A percentile compares a stretch with the other conserved stretches of the same genome.
Conservation (phyloP, 2,329 filamentous ascomycete genomes). For the Colletotrichum simmondsii region DNA sequence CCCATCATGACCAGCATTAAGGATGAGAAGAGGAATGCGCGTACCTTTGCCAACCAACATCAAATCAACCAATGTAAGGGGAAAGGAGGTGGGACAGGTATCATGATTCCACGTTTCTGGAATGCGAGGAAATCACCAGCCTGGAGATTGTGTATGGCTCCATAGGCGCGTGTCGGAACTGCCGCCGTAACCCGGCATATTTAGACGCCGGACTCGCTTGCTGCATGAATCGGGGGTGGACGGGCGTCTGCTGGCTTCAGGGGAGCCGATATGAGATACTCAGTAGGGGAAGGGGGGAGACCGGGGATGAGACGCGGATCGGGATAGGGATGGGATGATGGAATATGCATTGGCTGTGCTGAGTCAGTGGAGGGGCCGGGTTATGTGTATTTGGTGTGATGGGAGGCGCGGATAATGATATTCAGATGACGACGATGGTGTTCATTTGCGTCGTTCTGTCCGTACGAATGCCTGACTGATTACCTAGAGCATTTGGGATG, state of each 20-base stretch:
- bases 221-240: background rate
- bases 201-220: background rate
- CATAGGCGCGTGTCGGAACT: background rate
- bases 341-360: background rate
- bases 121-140: background rate
- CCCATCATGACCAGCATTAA: no score
- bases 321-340: background rate
- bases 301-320: no score
- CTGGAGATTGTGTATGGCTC: background rate
- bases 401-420: background rate
- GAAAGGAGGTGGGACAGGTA: background rate
- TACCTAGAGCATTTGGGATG: background rate
- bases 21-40: background rate
- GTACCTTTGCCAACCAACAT: background rate
- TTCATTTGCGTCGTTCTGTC: no score
- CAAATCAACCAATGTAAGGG: background rate
- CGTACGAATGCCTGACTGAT: background rate
- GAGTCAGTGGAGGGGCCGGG: background rate
- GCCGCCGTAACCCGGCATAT: background rate
- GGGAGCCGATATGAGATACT: background rate
- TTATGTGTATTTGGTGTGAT: background rate
- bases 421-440: background rate
- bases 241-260: background rate
- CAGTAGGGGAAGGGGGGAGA: no score
- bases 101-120: background rate